Evolutionary conservation across 1,139 yeast species (phyloP), one percentile per base, ranked within the genome.

Genomic region (Debaryomycetaceae sp.): DNA sequence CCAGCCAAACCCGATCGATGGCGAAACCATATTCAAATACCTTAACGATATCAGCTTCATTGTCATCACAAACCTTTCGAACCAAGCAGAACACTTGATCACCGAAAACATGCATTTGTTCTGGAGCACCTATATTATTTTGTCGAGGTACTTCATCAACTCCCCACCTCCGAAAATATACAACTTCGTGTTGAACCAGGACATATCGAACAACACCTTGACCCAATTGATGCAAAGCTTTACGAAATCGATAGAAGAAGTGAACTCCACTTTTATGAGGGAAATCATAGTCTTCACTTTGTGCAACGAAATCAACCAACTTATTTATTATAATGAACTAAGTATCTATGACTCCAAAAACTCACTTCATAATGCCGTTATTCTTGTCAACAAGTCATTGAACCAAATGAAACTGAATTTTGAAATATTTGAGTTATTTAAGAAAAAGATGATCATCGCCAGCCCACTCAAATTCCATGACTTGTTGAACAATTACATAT

Each of bases 381-480:
- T 75, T 24, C 55, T 73, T 34, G 63, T 73, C 22, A 73, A 73
- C 46, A 70, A 70, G 49, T 65, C 72, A 14, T 61, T 73, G 33
- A 67, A 65, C 36, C 46, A 54, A 37, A 34, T 42, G 9, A 40
- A 38, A 31, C 41, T 39, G 41, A 41, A 42, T 14, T 41, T 37
- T 30, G 43, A 47, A 31, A 47, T 65, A 18, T 61, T 69, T 44
- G 65, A 67, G 35, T 50, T 74, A 19, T 66, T 71, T 51, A 73
- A 73, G 47, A 67, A 73, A 46, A 70, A 67, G 43, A 51, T 73
- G 40, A 56, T 73, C 19, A 59, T 73, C 40, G 70, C 65, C 40
- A 66, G 77, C 40, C 78, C 79, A 1, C 50, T 62, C 18, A 70
- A 69, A 40, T 72, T 70, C 44, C 73, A 70, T 33, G 77, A 73